Evolutionary conservation across 2,329 filamentous ascomycete genomes (phyloP).

Genomic region (Pseudonectria foliicola): DNA sequence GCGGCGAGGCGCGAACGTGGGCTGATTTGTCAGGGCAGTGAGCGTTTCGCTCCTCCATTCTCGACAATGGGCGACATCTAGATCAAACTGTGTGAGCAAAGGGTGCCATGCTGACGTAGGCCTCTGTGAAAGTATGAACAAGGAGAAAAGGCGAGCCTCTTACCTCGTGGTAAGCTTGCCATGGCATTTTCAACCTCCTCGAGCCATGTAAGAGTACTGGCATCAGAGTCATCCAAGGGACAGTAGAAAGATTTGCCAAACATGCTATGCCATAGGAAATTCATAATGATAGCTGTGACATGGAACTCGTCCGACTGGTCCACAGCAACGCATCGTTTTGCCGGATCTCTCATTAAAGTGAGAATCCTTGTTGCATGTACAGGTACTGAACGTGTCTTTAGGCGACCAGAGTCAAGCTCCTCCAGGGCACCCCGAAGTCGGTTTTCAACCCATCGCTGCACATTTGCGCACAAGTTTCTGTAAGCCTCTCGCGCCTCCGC

Average conservation of each 20-base stretch:
- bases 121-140: neutral
- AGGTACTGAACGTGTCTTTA: constrained; percentile 17
- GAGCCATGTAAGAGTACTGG: constrained; percentile 26
- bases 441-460: constrained; percentile 31
- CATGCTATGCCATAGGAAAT: constrained; percentile 29
- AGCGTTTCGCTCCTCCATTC: constrained; percentile 33
- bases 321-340: constrained; percentile 24
- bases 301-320: constrained; percentile 29
- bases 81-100: neutral
- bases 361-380: constrained; percentile 24
- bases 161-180: constrained; percentile 29
- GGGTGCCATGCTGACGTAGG: too few species aligned
- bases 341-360: constrained; percentile 29
- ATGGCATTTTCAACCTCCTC: constrained; percentile 27
- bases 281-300: constrained; percentile 30
- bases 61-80: constrained; percentile 28
- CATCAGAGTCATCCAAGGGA: constrained; percentile 26
- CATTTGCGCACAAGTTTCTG: constrained; percentile 24
- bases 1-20: constrained; percentile 24
- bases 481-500: constrained; percentile 29
- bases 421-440: constrained; percentile 25
- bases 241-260: constrained; percentile 32
- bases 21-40: constrained; percentile 25
- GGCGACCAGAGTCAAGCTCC: constrained; percentile 22
- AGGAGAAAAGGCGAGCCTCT: neutral